phyloP scores from a whole-genome alignment of 768 basidiomycete species.

The Chalciporus pseudorubinellus region DNA sequence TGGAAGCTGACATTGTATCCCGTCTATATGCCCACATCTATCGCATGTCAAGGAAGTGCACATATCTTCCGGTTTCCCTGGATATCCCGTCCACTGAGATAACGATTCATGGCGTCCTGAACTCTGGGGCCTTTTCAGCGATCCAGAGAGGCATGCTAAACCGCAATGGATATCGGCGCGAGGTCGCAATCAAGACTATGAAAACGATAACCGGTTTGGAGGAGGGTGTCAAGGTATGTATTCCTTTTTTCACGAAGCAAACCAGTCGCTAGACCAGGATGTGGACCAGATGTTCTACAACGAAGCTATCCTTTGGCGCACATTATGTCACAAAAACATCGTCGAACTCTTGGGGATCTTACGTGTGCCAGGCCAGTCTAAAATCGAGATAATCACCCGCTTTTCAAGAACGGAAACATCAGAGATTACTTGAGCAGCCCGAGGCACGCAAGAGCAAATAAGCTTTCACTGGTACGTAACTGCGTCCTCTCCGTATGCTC shows the following conservation, averaged over 20 bases:
- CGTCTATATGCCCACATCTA: constrained; percentile 23
- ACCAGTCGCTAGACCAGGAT: background rate
- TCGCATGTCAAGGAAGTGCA: constrained; percentile 30
- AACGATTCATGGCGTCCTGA: too few species aligned
- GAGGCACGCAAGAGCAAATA: background rate
- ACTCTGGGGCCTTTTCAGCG: too few species aligned
- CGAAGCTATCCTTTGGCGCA: constrained; percentile 30
- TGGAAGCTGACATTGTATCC: background rate
- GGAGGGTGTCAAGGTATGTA: background rate
- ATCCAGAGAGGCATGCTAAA: too few species aligned
- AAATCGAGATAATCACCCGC: constrained; percentile 23
- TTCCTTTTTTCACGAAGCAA: too few species aligned
- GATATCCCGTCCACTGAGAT: constrained; percentile 2
- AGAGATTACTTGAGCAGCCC: constrained; percentile 1
- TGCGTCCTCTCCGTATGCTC: background rate
- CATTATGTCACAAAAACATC: constrained; percentile 26
- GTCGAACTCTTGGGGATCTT: constrained; percentile 25
- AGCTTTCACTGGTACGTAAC: constrained; percentile 4
- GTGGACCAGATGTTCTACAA: constrained; percentile 18
- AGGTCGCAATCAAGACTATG: constrained; percentile 29
- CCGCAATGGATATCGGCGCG: background rate
- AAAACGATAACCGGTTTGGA: background rate
- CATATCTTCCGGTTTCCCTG: constrained; percentile 21
- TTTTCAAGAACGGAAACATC: constrained; percentile 22
- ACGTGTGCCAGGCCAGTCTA: constrained; percentile 6